Evolutionary conservation across 306 rosid species (phyloP).

Genomic region (Pachyrhizus erosus): DNA sequence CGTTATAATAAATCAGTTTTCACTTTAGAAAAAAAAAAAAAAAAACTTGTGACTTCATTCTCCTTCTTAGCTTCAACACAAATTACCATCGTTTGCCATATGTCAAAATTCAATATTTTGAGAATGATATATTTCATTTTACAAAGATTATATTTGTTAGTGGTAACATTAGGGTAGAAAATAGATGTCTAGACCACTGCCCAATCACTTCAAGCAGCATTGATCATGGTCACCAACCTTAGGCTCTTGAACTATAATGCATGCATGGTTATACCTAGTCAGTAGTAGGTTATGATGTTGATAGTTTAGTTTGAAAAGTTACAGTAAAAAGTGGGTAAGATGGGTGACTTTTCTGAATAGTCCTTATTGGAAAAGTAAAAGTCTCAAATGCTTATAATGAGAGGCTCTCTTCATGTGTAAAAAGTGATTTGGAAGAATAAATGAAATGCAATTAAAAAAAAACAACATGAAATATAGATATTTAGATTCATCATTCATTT

Average conservation of each 20-base stretch:
- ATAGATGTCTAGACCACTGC: not conserved
- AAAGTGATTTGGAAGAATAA: not conserved
- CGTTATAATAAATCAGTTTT: too few relatives aligned
- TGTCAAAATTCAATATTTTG: not conserved
- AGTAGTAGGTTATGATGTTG: not conserved
- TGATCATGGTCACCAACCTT: not conserved
- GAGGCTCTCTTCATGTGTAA: not conserved
- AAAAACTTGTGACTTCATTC: too few relatives aligned
- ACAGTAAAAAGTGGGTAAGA: not conserved
- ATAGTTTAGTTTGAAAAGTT: not conserved
- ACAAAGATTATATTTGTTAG: not conserved
- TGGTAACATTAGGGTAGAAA: not conserved
- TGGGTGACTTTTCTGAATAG: not conserved
- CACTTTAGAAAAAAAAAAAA: too few relatives aligned
- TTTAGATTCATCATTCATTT: too few relatives aligned
- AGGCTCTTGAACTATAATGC: not conserved
- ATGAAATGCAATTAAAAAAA: too few relatives aligned
- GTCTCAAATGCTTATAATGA: not conserved
- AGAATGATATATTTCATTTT: not conserved
- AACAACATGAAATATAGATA: too few relatives aligned
- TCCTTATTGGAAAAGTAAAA: not conserved
- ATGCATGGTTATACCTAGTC: not conserved
- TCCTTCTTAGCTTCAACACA: not conserved
- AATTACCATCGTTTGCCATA: not conserved
- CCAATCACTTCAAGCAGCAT: not conserved